Conservation (phyloP, 305 asterid genomes). For the Ajuga reptans region DNA sequence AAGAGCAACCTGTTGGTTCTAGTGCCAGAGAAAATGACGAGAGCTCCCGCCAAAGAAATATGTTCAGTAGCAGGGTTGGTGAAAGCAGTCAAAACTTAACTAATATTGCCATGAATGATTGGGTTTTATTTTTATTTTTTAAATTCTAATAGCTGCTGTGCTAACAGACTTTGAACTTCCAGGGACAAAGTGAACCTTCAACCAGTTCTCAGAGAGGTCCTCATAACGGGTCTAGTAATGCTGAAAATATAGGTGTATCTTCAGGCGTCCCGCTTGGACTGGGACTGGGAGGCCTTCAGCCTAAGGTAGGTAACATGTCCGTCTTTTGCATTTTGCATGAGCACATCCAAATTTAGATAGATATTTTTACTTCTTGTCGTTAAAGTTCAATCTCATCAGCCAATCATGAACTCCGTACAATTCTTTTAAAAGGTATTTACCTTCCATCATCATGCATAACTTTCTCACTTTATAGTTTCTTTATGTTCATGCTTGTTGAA, state of each 20-base stretch:
- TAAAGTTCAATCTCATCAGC: background rate
- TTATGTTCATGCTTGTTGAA: background rate
- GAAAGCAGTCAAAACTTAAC: constrained; percentile 17
- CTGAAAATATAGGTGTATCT: constrained; percentile 28
- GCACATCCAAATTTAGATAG: background rate
- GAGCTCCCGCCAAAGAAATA: constrained; percentile 18
- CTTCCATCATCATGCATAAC: background rate
- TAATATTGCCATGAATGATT: constrained; percentile 4
- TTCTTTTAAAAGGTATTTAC: background rate
- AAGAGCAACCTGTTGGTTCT: constrained; percentile 29
- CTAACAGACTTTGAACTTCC: constrained; percentile 22
- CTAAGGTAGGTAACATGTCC: constrained; percentile 43
- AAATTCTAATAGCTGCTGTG: background rate
- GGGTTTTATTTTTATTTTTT: too few species aligned
- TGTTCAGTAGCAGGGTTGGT: constrained; percentile 19
- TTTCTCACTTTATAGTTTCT: background rate
- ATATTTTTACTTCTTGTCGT: background rate
- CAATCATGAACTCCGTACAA: background rate
- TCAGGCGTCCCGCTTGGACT: constrained; percentile 66
- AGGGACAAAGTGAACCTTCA: constrained; percentile 35
- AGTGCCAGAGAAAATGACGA: constrained; percentile 27
- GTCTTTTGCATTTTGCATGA: background rate
- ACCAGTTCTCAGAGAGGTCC: constrained; percentile 26
- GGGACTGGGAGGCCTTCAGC: constrained; percentile 73
- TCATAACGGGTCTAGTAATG: constrained; percentile 17